Evolutionary conservation across 768 basidiomycete genomes (phyloP), one percentile per base, ranked within the genome.

Genomic region (Leccinellum albellum): DNA sequence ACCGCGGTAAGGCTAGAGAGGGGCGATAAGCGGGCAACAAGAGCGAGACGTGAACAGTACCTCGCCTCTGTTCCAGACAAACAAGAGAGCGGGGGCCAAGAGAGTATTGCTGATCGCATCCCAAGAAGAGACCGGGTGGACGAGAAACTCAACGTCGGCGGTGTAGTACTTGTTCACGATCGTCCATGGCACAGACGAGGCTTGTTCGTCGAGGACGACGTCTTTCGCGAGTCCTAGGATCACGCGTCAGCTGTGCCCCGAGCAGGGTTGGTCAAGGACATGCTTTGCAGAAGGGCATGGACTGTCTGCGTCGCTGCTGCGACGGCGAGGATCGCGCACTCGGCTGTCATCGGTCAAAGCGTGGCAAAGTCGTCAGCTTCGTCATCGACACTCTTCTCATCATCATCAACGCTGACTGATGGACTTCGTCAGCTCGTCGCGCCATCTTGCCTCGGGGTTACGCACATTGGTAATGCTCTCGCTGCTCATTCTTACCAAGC

Each of bases 91-190:
- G 21, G 91, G 89, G 6, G 84, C 72, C 20, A 29, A 32, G 26
- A 59, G 49, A 35, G 72, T 71, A 17, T 79, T 72, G 20, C 76
- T 69, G 46, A 76, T 67, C 17, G 76, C 71, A 29, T 69, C 70
- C 57, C 82, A 75, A 12, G 77, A 75, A 29, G 75, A 72, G 53
- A 83, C 68, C 17, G 78, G 73, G 54, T 79, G 78, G 12, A 78
- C 74, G 32, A 82, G 73, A 66, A 93, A 91, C 58, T 85, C 83
- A 7, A 94, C 87, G 57, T 80, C 76, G 2, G 91, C 91, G 14
- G 82, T 82, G 73, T 93, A 94, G 72, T 94, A 94, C 69, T 82
- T 86, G 75, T 92, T 92, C 51, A 73, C 72, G 59, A 92, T 88
- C 42, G 82, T 87, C 89, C 89, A 92, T 10, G 87, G 85, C 31